Evolutionary conservation across 2,329 filamentous ascomycete genomes (phyloP), one percentile per base, ranked within the genome.

Genomic region (Aspergillus sp.): DNA sequence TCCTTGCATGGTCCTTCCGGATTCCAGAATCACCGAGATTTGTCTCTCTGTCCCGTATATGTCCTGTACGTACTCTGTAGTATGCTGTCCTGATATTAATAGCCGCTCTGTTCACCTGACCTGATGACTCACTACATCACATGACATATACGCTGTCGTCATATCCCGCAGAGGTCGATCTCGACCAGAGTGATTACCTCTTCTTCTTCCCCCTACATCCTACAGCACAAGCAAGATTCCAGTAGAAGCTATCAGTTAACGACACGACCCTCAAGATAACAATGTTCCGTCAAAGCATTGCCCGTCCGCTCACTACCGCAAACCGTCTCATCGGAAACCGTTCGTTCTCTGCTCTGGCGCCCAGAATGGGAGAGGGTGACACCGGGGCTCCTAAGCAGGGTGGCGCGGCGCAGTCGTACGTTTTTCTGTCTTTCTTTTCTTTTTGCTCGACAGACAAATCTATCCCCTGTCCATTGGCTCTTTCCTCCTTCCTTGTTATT

Each of bases 311-410:
- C 60, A 73, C 77, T 64, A 75, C 80, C 60, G 71, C 78, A 57
- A 71, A 69, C 62, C 69, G 75, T 59, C 61, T 72, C 52, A 59
- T 73, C 52, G 61, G 71, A 52, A 68, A 63, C 63, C 74, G 77
- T 54, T 76, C 81, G 57, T 85, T 88, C 73, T 76, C 81, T 52
- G 80, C 77, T 54, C 78, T 82, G 48, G 68, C 75, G 56, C 75
- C 79, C 64, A 77, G 67, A 55, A 85, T 88, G 80, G 72, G 67
- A 51, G 83, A 78, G 57, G 86, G 86, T 54, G 86, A 88, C 65
- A 83, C 80, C 53, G 85, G 85, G 43, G 66, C 63, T 54, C 58
- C 68, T 46, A 63, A 65, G 44, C 38, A 64, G 34, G 64, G 67
- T 29, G 69, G 69, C 45, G 30, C 50, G 30, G 50, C 61, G 41